A percentile compares a stretch with the other conserved stretches of the same genome.
Evolutionary conservation across 495 filamentous ascomycete genomes (phyloP).

Genomic region (Neurospora tetraspora): DNA sequence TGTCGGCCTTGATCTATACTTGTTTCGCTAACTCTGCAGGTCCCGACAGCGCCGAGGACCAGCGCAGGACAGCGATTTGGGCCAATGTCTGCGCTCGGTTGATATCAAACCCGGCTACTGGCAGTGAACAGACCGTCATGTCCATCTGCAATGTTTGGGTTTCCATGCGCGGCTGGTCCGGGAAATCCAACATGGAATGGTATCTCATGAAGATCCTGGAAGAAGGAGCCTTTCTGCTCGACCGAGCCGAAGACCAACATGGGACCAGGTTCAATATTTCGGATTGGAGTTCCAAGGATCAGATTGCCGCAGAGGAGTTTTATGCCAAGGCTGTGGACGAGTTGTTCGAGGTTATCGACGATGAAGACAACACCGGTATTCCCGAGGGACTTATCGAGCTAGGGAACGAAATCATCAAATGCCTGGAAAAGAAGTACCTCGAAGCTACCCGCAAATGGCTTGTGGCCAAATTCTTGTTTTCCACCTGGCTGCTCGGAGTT

Average conservation of each 20-base stretch:
- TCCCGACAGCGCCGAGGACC: slow-evolving; percentile 66
- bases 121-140: slow-evolving; percentile 53
- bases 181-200: slow-evolving; percentile 78
- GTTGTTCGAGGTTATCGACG: slow-evolving; percentile 79
- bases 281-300: slow-evolving; percentile 53
- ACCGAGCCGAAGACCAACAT: slow-evolving; percentile 60
- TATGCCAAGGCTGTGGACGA: slow-evolving; percentile 71
- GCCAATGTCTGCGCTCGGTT: slow-evolving; percentile 77
- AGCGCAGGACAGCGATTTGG: slow-evolving; percentile 70
- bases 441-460: slow-evolving; percentile 67
- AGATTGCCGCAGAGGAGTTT: slow-evolving; percentile 78
- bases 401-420: slow-evolving; percentile 68
- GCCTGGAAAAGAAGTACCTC: slow-evolving; percentile 61
- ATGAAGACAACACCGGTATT: slow-evolving; percentile 67
- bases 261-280: slow-evolving; percentile 56
- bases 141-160: slow-evolving; percentile 76
- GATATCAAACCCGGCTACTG: slow-evolving; percentile 42
- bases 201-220: slow-evolving; percentile 90
- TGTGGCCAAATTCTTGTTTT: slow-evolving; percentile 85
- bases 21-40: slow-evolving; percentile 79
- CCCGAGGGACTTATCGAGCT: slow-evolving; percentile 76
- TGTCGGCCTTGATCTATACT: slow-evolving; percentile 78
- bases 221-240: slow-evolving; percentile 82
- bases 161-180: slow-evolving; percentile 78
- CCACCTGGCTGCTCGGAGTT: slow-evolving; percentile 71